These are phyloP conservation scores for Huntiella abstrusa DNA, from an alignment of 2,329 filamentous ascomycete genomes.

Conservation along the genomic window DNA sequence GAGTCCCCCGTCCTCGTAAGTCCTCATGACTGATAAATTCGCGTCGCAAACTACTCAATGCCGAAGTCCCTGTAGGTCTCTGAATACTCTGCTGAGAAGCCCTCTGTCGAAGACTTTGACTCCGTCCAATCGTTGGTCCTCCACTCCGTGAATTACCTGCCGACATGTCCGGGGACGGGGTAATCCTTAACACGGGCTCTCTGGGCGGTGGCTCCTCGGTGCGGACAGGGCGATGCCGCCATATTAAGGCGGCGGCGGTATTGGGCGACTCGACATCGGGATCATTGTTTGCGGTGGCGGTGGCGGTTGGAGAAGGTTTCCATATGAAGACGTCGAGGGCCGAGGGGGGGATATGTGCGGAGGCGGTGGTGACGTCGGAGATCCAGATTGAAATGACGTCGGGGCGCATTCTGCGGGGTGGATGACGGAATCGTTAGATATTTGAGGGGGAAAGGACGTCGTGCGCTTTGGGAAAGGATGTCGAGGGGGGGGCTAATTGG, in stretches of 20 bases:
- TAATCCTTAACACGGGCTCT: neutral
- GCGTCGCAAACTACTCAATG: neutral
- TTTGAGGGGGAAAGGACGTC: neutral
- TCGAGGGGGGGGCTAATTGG: neutral
- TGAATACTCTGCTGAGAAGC: constrained; percentile 5
- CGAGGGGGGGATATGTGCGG: constrained; percentile 1
- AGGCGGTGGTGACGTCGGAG: constrained; percentile 8
- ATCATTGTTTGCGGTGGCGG: neutral
- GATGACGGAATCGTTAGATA: neutral
- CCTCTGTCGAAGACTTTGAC: neutral
- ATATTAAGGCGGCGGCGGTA: neutral
- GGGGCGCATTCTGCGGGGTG: constrained; percentile 6
- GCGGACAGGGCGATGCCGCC: constrained; percentile 6
- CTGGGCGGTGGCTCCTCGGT: constrained; percentile 2
- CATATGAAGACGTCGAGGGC: constrained; percentile 8
- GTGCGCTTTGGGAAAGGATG: neutral
- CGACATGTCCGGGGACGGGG: neutral
- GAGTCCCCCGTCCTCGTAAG: constrained; percentile 1
- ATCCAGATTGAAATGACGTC: constrained; percentile 9
- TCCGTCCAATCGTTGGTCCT: too few species aligned
- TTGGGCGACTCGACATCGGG: too few species aligned
- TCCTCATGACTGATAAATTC: constrained; percentile 10
- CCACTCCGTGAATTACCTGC: too few species aligned
- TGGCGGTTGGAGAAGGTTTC: constrained; percentile 6
- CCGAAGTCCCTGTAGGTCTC: neutral